Percentiles rank a stretch among this genome's conserved stretches.
phyloP scores from a whole-genome alignment of 2,329 filamentous ascomycete genomes.

The Bipolaris sorokiniana region DNA sequence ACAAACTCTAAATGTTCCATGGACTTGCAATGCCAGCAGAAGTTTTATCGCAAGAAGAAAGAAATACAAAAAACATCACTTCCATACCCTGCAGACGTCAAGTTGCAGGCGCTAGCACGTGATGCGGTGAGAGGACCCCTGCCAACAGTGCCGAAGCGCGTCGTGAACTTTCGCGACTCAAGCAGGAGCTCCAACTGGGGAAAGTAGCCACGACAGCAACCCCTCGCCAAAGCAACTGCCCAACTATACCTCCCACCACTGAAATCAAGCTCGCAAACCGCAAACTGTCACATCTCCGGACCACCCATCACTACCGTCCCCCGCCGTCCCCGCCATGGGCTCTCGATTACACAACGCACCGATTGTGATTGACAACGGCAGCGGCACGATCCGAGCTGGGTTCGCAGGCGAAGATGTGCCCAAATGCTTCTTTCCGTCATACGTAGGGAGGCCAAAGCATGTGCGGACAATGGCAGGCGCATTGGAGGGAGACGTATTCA shows the following conservation, averaged over 20 bases:
- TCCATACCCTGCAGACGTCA: not conserved
- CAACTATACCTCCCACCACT: not conserved
- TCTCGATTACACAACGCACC: conserved; percentile 91
- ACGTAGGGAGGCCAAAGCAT: conserved; percentile 95
- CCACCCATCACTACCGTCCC: not conserved
- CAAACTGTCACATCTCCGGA: not conserved
- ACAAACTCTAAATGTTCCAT: not conserved
- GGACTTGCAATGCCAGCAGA: not conserved
- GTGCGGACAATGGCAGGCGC: conserved; percentile 93
- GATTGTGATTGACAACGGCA: conserved; percentile 98
- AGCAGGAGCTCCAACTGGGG: conserved; percentile 27
- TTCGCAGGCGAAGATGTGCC: conserved; percentile 96
- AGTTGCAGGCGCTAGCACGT: conserved; percentile 28
- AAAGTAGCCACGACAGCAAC: conserved; percentile 31
- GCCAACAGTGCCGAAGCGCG: conserved; percentile 34
- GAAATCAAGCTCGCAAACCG: not conserved
- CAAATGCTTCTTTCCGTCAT: conserved; percentile 97
- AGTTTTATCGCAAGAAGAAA: not conserved
- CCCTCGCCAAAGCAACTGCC: not conserved
- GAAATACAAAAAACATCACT: not conserved
- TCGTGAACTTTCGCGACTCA: conserved; percentile 41
- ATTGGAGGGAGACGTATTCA: conserved; percentile 95
- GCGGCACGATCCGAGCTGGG: conserved; percentile 93
- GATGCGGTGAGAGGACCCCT: conserved; percentile 34
- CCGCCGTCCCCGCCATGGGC: conserved; percentile 56